Conservation (phyloP, 805 yeast genomes). For the Candida chauliodis region DNA sequence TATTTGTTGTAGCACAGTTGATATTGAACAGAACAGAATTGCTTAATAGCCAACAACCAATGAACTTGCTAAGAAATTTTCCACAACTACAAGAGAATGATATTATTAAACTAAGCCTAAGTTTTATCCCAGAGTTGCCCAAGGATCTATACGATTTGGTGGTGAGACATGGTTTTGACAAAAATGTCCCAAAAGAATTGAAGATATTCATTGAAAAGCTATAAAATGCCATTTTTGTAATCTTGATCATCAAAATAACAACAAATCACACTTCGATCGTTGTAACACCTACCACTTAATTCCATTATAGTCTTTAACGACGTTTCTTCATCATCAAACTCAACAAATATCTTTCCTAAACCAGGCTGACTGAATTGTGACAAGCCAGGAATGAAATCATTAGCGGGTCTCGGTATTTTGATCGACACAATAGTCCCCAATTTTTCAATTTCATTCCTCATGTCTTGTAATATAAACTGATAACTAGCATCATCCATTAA, state of each 20-base stretch:
- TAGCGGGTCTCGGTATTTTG: conserved; percentile 60
- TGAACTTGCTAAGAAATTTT: conserved; percentile 67
- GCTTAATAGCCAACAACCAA: conserved; percentile 63
- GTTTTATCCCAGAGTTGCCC: conserved; percentile 75
- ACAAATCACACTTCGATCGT: conserved; percentile 66
- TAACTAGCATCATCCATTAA: conserved; percentile 48
- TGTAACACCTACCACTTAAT: conserved; percentile 63
- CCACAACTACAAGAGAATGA: conserved; percentile 71
- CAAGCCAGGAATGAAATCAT: conserved; percentile 41
- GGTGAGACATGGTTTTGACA: conserved; percentile 61
- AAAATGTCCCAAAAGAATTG: conserved; percentile 33
- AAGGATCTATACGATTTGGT: conserved; percentile 59
- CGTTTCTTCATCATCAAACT: conserved; percentile 49
- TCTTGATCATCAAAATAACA: conserved; percentile 60
- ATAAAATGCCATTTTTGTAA: conserved; percentile 20
- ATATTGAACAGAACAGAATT: conserved; percentile 63
- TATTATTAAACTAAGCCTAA: conserved; percentile 72
- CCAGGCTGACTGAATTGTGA: conserved; percentile 46
- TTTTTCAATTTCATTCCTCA: conserved; percentile 46
- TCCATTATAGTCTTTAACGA: conserved; percentile 57
- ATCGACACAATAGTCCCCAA: conserved; percentile 52
- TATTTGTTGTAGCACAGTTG: conserved; percentile 80
- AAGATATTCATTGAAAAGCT: conserved; percentile 13
- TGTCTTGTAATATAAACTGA: conserved; percentile 49
- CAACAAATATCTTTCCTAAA: conserved; percentile 69